Evolutionary conservation across 208 protist species (phyloP).

Genomic region (Tritrichomonas foetus): DNA sequence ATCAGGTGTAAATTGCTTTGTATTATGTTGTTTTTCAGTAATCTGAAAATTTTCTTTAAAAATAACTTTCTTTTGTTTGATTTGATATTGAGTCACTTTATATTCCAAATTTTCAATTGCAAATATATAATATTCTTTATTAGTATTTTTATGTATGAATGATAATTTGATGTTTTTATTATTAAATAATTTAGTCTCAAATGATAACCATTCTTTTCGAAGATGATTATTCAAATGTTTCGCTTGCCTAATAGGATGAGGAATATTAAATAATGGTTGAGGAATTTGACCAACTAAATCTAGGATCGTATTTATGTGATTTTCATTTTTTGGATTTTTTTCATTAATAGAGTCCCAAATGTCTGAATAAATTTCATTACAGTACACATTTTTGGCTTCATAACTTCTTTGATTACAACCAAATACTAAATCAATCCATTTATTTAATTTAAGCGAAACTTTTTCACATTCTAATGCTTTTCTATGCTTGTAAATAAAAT

Average conservation of each 20-base stretch:
- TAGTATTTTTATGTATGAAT: too few species aligned
- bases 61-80: too few species aligned
- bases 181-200: too few species aligned
- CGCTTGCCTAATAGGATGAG: neutral
- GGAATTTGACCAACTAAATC: neutral
- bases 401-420: neutral
- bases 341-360: neutral
- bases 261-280: neutral
- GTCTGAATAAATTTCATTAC: neutral
- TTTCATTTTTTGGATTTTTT: neutral
- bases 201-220: too few species aligned
- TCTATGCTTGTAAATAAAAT: neutral
- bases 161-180: too few species aligned
- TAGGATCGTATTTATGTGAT: neutral
- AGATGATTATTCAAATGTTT: too few species aligned
- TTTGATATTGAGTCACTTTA: too few species aligned
- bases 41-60: too few species aligned
- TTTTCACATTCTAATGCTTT: neutral
- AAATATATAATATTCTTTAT: too few species aligned
- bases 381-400: neutral
- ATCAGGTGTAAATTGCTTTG: too few species aligned
- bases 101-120: too few species aligned
- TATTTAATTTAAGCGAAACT: neutral
- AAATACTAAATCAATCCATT: constrained; percentile 6
- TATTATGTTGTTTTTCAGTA: too few species aligned